A percentile compares a stretch with the other conserved stretches of the same genome.
These are phyloP conservation scores for Acer negundo DNA, from an alignment of 345 rosid genomes.

Conservation along the genomic window DNA sequence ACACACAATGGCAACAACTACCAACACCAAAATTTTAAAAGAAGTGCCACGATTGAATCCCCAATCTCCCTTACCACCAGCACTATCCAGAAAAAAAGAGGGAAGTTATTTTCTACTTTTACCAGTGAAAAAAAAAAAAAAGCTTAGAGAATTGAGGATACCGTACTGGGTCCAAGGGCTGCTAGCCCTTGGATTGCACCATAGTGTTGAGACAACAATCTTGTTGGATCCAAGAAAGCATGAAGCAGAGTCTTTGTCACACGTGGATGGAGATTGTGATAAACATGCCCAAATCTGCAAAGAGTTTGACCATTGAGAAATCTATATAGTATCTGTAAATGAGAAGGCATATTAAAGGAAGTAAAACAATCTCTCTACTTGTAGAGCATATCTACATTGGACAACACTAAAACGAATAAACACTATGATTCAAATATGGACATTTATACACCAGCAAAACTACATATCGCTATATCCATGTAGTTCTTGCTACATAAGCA, in stretches of 20 bases:
- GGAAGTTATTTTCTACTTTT: neutral
- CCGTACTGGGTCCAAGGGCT: conserved; percentile 80
- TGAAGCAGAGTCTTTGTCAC: conserved; percentile 80
- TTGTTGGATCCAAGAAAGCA: conserved; percentile 84
- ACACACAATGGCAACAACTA: neutral
- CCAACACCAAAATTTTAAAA: neutral
- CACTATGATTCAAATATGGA: neutral
- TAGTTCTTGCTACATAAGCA: neutral
- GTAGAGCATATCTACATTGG: neutral
- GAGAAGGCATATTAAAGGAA: conserved; percentile 8
- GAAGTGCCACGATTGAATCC: neutral
- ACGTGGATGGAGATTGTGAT: conserved; percentile 80
- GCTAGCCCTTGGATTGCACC: conserved; percentile 93
- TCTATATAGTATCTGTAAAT: conserved; percentile 4
- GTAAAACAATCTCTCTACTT: neutral
- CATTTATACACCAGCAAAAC: neutral
- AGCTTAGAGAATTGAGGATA: conserved; percentile 25
- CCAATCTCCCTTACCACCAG: neutral
- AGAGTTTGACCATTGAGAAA: conserved; percentile 17
- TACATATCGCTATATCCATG: neutral
- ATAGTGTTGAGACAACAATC: conserved; percentile 78
- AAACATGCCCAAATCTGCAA: conserved; percentile 84
- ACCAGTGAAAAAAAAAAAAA: neutral
- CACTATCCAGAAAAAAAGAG: neutral
- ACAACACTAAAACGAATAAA: conserved; percentile 1